Conservation (phyloP, 306 rosid genomes). For the Alnus glutinosa region DNA sequence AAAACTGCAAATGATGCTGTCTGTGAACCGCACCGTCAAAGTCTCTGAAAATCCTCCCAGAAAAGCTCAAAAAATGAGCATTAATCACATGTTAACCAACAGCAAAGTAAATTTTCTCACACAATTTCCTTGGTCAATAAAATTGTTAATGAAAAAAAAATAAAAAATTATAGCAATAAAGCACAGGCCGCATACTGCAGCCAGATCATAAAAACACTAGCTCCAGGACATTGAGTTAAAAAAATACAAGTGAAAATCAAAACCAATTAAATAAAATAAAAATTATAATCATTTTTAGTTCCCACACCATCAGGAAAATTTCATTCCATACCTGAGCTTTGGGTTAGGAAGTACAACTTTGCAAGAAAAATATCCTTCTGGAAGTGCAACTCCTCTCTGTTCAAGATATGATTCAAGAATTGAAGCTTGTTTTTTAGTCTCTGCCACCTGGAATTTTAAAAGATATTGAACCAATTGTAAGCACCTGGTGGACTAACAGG, state of each 20-base stretch:
- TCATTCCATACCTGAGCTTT: slow-evolving; percentile 61
- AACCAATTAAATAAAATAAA: not conserved
- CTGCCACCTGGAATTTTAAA: slow-evolving; percentile 57
- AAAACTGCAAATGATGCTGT: not conserved
- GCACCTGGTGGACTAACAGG: not conserved
- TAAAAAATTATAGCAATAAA: not conserved
- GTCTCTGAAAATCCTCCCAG: not conserved
- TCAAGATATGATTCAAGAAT: slow-evolving; percentile 86
- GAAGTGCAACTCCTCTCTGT: slow-evolving; percentile 81
- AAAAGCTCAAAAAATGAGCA: not conserved
- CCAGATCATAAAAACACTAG: not conserved
- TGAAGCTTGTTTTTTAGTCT: slow-evolving; percentile 60
- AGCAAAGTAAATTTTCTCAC: not conserved
- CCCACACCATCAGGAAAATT: slow-evolving; percentile 1
- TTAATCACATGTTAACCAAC: not conserved
- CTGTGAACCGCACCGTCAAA: not conserved
- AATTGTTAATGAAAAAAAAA: not conserved
- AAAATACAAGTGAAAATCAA: not conserved
- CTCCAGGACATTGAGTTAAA: not conserved
- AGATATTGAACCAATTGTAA: not conserved
- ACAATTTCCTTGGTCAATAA: not conserved
- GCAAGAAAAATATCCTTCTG: slow-evolving; percentile 66
- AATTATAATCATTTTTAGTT: not conserved
- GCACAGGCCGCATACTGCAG: not conserved
- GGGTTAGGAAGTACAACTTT: slow-evolving; percentile 91